These are phyloP conservation scores for Pleurozium schreberi DNA, from an alignment of 225 moss, liverwort and hornwort species.

Conservation along the genomic window DNA sequence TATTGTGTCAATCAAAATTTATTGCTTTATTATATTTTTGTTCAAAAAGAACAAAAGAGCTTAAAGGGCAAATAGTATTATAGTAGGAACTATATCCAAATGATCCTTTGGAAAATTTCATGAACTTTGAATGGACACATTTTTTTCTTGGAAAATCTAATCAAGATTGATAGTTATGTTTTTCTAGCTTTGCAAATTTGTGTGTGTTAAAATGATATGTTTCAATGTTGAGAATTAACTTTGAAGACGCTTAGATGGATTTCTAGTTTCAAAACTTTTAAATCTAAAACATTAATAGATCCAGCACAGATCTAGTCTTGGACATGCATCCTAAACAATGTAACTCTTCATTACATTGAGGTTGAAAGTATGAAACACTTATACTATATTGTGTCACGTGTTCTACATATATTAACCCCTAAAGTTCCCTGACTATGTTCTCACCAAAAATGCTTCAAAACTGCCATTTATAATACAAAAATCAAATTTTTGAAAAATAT, in stretches of 20 bases:
- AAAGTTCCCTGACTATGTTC: no score
- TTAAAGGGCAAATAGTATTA: background rate
- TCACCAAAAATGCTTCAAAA: no score
- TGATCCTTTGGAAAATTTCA: background rate
- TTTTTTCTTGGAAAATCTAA: background rate
- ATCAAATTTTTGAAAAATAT: no score
- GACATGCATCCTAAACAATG: background rate
- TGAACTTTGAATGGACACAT: background rate
- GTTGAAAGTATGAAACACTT: no score
- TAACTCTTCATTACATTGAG: background rate
- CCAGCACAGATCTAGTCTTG: no score
- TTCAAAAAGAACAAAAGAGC: background rate
- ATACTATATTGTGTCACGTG: no score
- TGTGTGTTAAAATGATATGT: background rate
- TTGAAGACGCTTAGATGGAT: background rate
- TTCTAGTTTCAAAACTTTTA: background rate
- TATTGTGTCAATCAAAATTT: background rate
- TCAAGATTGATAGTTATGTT: background rate
- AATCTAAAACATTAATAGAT: background rate
- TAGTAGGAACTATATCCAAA: background rate
- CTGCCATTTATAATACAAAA: no score
- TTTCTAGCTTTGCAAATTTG: background rate
- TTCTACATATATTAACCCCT: no score
- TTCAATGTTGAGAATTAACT: background rate
- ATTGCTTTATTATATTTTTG: background rate